Evolutionary conservation across 1,284 basidiomycete genomes (phyloP).

Genomic region (Takashimella tepidaria): DNA sequence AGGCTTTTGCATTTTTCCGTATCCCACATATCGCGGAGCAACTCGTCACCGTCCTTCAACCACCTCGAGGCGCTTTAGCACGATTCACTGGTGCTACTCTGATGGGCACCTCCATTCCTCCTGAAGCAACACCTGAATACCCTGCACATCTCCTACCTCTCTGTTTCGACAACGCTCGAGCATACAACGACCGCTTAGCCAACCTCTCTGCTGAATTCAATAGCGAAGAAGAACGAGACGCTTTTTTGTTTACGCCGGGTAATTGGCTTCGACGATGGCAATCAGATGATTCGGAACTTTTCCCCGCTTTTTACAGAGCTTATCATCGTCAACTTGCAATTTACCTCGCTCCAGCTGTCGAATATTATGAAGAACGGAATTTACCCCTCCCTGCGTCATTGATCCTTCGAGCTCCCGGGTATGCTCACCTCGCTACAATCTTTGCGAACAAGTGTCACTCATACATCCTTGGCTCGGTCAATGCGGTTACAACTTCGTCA

Average conservation of each 20-base stretch:
- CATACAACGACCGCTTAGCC: slow-evolving; percentile 42
- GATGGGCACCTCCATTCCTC: slow-evolving; percentile 20
- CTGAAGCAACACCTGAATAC: slow-evolving; percentile 27
- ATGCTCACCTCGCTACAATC: slow-evolving; percentile 48
- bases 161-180: slow-evolving; percentile 41
- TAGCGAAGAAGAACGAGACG: slow-evolving; percentile 40
- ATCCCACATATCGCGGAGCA: slow-evolving; percentile 52
- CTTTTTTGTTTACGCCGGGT: slow-evolving; percentile 48
- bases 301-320: slow-evolving; percentile 53
- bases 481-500: slow-evolving; percentile 49
- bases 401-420: slow-evolving; percentile 50
- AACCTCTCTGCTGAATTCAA: slow-evolving; percentile 30
- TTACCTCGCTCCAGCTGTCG: slow-evolving; percentile 45
- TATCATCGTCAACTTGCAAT: slow-evolving; percentile 51
- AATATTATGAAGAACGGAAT: slow-evolving; percentile 35
- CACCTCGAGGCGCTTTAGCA: slow-evolving; percentile 47
- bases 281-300: slow-evolving; percentile 53
- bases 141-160: slow-evolving; percentile 41
- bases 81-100: slow-evolving; percentile 40
- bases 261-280: slow-evolving; percentile 51
- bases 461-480: slow-evolving; percentile 50
- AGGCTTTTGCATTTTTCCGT: slow-evolving; percentile 53
- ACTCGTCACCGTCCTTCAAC: slow-evolving; percentile 50
- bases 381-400: slow-evolving; percentile 38
- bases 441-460: slow-evolving; percentile 49